These are phyloP conservation scores for Zymoseptoria crescenta DNA, from an alignment of 2,329 filamentous ascomycete genomes.

Conservation along the genomic window DNA sequence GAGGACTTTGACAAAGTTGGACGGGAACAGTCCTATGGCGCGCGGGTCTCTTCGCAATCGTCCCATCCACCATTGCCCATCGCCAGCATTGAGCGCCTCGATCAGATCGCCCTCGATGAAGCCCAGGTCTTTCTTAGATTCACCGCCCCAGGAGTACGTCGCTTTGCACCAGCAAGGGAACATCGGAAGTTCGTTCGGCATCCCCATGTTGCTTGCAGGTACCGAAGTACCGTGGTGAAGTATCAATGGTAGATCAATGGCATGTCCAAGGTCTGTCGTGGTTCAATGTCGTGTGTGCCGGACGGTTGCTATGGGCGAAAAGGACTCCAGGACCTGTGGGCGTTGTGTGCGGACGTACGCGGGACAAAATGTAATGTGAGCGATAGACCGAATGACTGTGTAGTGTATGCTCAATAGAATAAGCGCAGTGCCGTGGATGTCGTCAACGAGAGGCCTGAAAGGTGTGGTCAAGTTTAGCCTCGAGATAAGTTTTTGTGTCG, in stretches of 20 bases:
- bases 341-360: neutral
- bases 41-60: slow-evolving; percentile 80
- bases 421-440: neutral
- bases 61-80: slow-evolving; percentile 98
- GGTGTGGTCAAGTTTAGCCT: neutral
- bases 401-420: neutral
- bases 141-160: slow-evolving; percentile 36
- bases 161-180: slow-evolving; percentile 36
- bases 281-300: neutral
- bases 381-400: neutral
- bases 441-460: neutral
- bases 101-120: slow-evolving; percentile 98
- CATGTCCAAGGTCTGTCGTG: neutral
- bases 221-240: neutral
- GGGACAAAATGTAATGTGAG: neutral
- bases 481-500: neutral
- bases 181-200: slow-evolving; percentile 17
- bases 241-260: neutral
- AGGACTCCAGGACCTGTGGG: neutral
- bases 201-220: slow-evolving; percentile 6
- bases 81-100: slow-evolving; percentile 94
- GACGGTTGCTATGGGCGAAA: neutral
- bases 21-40: slow-evolving; percentile 88
- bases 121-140: slow-evolving; percentile 84
- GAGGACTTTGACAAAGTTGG: slow-evolving; percentile 91